phyloP scores from a whole-genome alignment of 116 monocot genomes.

The Dioscorea cayenensis region DNA sequence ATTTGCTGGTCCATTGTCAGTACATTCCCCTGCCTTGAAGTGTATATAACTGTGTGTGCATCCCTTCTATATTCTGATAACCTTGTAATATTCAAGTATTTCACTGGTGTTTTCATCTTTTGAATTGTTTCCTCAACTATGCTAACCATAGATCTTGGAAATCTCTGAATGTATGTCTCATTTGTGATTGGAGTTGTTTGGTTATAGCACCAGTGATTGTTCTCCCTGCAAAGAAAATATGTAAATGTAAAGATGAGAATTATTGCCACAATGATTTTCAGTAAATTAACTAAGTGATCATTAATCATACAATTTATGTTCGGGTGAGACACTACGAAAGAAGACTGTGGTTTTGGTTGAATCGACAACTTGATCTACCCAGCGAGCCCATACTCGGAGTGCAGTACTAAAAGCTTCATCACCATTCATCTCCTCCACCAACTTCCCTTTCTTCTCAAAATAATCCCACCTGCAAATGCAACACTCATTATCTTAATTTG shows the following conservation, averaged over 20 bases:
- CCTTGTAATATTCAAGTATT: constrained; percentile 37
- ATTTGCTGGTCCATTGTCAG: constrained; percentile 12
- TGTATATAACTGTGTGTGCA: constrained; percentile 40
- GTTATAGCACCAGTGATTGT: constrained; percentile 48
- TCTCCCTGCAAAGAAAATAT: constrained; percentile 25
- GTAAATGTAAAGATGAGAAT: neutral
- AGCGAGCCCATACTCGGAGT: neutral
- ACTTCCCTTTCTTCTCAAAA: neutral
- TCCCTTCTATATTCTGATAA: constrained; percentile 38
- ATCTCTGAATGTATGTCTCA: constrained; percentile 25
- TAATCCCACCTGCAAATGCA: neutral
- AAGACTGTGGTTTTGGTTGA: neutral
- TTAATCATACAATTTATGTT: neutral
- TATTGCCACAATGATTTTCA: neutral
- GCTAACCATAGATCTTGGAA: constrained; percentile 26
- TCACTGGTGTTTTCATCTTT: constrained; percentile 36
- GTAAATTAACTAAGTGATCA: neutral
- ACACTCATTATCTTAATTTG: too few species aligned
- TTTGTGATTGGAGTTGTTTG: constrained; percentile 35
- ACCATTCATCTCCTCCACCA: neutral
- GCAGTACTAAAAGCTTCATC: neutral
- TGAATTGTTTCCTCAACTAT: constrained; percentile 20
- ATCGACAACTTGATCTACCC: neutral
- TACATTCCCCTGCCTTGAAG: constrained; percentile 21
- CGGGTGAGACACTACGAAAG: neutral